Percentiles rank a stretch among this genome's conserved stretches.
These are phyloP conservation scores for Combretum micranthum DNA, from an alignment of 345 rosid genomes.

Conservation along the genomic window DNA sequence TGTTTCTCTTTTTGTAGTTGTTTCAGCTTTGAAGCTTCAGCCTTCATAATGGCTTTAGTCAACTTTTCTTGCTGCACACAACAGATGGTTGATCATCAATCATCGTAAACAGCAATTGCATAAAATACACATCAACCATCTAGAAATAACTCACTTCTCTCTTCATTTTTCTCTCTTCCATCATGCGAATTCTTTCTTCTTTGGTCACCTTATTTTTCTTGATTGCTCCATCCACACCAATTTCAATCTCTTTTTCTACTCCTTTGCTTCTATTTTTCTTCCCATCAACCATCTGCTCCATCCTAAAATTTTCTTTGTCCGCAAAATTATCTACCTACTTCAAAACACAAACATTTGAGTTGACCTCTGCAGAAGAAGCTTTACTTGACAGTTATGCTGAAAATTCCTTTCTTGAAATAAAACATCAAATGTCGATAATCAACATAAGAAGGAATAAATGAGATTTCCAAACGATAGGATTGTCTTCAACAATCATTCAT, in stretches of 20 bases:
- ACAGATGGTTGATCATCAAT: slow-evolving; percentile 15
- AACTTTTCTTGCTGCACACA: slow-evolving; percentile 69
- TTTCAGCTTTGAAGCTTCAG: slow-evolving; percentile 76
- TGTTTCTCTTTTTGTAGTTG: slow-evolving; percentile 64
- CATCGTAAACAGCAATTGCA: slow-evolving; percentile 5
- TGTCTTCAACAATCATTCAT: too few relatives aligned
- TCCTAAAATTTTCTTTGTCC: slow-evolving; percentile 43
- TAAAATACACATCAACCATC: background rate
- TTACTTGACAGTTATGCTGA: too few relatives aligned
- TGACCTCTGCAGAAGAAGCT: too few relatives aligned
- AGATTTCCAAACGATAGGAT: too few relatives aligned
- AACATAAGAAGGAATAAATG: too few relatives aligned
- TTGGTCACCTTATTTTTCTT: slow-evolving; percentile 37
- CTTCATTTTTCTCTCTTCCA: slow-evolving; percentile 71
- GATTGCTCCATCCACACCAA: background rate
- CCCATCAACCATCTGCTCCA: slow-evolving; percentile 26
- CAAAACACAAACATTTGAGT: background rate
- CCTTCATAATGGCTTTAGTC: slow-evolving; percentile 68
- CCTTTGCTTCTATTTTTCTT: slow-evolving; percentile 15
- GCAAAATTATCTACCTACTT: slow-evolving; percentile 45
- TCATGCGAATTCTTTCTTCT: slow-evolving; percentile 42
- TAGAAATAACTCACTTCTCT: slow-evolving; percentile 43
- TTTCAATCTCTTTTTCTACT: slow-evolving; percentile 19
- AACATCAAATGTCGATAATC: too few relatives aligned
- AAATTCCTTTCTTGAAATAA: too few relatives aligned